Evolutionary conservation across 257 asterid genomes (phyloP).

Genomic region (Echites panduratus): DNA sequence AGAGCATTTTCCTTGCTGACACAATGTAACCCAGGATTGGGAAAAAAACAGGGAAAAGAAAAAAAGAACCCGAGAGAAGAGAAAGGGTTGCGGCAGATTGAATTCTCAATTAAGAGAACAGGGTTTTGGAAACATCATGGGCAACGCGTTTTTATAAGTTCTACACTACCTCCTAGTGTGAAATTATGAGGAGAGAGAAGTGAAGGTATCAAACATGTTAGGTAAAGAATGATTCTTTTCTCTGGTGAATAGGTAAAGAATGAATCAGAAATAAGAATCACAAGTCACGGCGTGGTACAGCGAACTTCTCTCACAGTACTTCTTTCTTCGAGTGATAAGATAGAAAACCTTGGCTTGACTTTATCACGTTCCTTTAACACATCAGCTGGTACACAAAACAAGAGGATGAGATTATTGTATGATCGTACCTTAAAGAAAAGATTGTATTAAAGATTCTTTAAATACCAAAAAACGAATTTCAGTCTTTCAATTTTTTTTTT

Average conservation of each 20-base stretch:
- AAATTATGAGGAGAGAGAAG: background rate
- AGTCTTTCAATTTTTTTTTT: too few species aligned
- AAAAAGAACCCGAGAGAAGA: background rate
- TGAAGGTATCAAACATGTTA: background rate
- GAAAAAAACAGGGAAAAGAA: too few species aligned
- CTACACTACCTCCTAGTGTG: background rate
- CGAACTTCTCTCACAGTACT: background rate
- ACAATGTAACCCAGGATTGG: background rate
- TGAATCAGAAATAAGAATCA: constrained; percentile 5
- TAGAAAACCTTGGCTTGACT: background rate
- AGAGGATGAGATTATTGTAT: background rate
- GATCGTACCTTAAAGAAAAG: background rate
- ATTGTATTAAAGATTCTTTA: background rate
- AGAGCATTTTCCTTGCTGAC: background rate
- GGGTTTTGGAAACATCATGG: background rate
- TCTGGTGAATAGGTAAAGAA: background rate
- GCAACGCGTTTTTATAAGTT: background rate
- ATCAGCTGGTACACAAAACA: background rate
- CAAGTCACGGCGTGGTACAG: background rate
- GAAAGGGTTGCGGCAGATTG: background rate
- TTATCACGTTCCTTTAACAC: background rate
- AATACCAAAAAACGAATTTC: too few species aligned
- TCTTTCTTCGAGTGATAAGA: background rate
- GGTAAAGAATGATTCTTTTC: constrained; percentile 1
- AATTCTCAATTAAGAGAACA: background rate